Conservation (phyloP, 257 asterid species). For the Lavandula angustifolia region DNA sequence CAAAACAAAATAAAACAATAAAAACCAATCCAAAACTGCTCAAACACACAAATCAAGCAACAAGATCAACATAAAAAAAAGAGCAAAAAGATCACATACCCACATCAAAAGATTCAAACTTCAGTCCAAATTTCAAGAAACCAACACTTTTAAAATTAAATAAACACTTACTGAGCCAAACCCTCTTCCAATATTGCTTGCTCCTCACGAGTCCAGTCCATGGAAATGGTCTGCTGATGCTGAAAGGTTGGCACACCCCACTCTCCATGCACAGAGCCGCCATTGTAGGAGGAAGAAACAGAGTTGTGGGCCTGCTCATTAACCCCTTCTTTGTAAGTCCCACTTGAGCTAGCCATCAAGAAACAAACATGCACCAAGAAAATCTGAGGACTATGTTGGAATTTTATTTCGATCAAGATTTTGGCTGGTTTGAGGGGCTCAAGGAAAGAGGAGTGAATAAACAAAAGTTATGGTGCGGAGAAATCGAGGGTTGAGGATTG, state of each 20-base stretch:
- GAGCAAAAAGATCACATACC: slow-evolving; percentile 11
- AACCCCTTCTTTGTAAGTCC: slow-evolving; percentile 39
- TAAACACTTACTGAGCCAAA: slow-evolving; percentile 50
- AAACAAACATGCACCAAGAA: slow-evolving; percentile 35
- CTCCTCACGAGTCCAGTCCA: slow-evolving; percentile 92
- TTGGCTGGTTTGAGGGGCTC: slow-evolving; percentile 19
- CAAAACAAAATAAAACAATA: slow-evolving; percentile 15
- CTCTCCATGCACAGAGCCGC: slow-evolving; percentile 50
- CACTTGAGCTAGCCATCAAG: slow-evolving; percentile 51
- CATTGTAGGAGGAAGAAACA: slow-evolving; percentile 40
- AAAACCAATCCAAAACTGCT: slow-evolving; percentile 8
- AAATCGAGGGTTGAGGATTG: slow-evolving; percentile 33
- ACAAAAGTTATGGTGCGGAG: slow-evolving; percentile 23
- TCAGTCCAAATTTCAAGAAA: neutral
- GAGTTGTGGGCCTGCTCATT: slow-evolving; percentile 35
- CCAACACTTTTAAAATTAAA: neutral
- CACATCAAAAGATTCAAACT: slow-evolving; percentile 8
- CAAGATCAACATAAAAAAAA: slow-evolving; percentile 14
- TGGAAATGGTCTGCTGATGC: slow-evolving; percentile 68
- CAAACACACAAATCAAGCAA: neutral
- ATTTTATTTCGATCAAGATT: slow-evolving; percentile 6
- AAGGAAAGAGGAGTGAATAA: slow-evolving; percentile 15
- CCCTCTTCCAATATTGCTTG: slow-evolving; percentile 71
- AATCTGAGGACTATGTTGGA: neutral
- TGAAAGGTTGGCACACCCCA: slow-evolving; percentile 73